Conservation (phyloP, 306 rosid genomes). For the Calophaca sinica region DNA sequence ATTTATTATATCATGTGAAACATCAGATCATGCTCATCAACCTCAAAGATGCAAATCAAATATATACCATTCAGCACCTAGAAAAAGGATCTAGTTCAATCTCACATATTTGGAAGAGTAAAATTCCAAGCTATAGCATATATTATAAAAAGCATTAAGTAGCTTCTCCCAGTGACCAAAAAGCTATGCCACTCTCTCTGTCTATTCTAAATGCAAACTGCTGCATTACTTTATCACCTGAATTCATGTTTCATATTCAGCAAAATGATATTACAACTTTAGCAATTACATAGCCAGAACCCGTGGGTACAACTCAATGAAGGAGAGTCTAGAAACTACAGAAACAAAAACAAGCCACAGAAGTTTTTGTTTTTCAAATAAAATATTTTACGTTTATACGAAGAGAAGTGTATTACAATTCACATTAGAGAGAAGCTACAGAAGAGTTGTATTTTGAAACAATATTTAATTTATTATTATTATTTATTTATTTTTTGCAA, state of each 20-base stretch:
- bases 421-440: neutral
- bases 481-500: no score
- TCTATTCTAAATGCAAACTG: neutral
- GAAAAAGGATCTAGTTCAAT: neutral
- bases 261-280: neutral
- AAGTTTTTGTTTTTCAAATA: neutral
- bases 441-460: neutral
- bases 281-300: neutral
- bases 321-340: slow-evolving; percentile 13
- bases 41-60: slow-evolving; percentile 21
- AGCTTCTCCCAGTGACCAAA: neutral
- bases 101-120: neutral
- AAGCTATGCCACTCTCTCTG: neutral
- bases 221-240: neutral
- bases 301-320: neutral
- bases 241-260: neutral
- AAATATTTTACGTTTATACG: neutral
- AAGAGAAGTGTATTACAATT: neutral
- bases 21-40: slow-evolving; percentile 2
- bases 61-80: neutral
- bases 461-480: neutral
- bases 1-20: neutral
- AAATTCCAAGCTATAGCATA: neutral
- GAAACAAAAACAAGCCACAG: neutral
- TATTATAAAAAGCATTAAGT: neutral